These are phyloP conservation scores for Cyamopsis tetragonoloba DNA, from an alignment of 306 rosid genomes.

Conservation along the genomic window DNA sequence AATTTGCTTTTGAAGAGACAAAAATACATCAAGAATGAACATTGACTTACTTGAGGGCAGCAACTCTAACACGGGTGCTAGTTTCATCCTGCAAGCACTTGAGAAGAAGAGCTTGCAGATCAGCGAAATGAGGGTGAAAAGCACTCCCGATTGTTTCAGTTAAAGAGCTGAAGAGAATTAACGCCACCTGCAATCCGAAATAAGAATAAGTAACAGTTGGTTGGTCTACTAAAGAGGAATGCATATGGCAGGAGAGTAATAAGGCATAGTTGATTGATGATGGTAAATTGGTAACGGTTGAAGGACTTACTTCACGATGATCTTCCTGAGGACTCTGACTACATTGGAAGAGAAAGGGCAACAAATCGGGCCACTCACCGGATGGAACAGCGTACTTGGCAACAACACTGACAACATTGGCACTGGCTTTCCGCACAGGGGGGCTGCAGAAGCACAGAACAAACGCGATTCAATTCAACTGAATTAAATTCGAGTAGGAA, in stretches of 20 bases:
- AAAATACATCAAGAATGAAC: not conserved
- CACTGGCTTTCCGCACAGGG: slow-evolving; percentile 92
- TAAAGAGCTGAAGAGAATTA: slow-evolving; percentile 94
- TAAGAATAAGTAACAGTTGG: slow-evolving; percentile 14
- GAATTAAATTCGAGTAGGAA: too few relatives aligned
- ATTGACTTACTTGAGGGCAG: slow-evolving; percentile 79
- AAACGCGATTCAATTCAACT: not conserved
- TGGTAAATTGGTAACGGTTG: not conserved
- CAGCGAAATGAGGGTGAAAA: slow-evolving; percentile 77
- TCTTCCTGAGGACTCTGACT: slow-evolving; percentile 96
- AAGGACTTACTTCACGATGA: slow-evolving; percentile 76
- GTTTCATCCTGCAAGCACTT: slow-evolving; percentile 96
- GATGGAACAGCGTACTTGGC: slow-evolving; percentile 94
- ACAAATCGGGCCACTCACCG: slow-evolving; percentile 92
- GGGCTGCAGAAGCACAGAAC: slow-evolving; percentile 40
- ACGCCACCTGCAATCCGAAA: slow-evolving; percentile 71
- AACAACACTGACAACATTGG: slow-evolving; percentile 85
- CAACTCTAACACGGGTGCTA: slow-evolving; percentile 91
- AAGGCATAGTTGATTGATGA: not conserved
- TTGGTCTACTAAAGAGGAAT: slow-evolving; percentile 21
- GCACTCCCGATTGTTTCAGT: slow-evolving; percentile 93
- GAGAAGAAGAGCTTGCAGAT: slow-evolving; percentile 88
- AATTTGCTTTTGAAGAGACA: not conserved
- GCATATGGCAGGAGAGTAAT: not conserved
- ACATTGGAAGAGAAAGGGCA: slow-evolving; percentile 92